Percentiles rank a stretch among this genome's conserved stretches.
These are phyloP conservation scores for Citrus sinensis DNA, from an alignment of 345 rosid species.

Conservation along the genomic window DVS_A1.0 CM039163.1:6451001-6451500, in stretches of 20 bases:
- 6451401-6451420: slow-evolving; percentile 77
- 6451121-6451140: slow-evolving; percentile 70
- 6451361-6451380: slow-evolving; percentile 81
- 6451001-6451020: slow-evolving; percentile 61
- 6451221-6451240: slow-evolving; percentile 61
- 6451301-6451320: slow-evolving; percentile 25
- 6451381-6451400: slow-evolving; percentile 80
- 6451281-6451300: slow-evolving; percentile 44
- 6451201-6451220: slow-evolving; percentile 55
- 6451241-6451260: slow-evolving; percentile 68
- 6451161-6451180: slow-evolving; percentile 47
- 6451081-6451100: slow-evolving; percentile 46
- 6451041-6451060: slow-evolving; percentile 57
- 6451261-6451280: slow-evolving; percentile 80
- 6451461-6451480: slow-evolving; percentile 75
- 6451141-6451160: slow-evolving; percentile 57
- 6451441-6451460: slow-evolving; percentile 41
- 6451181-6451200: slow-evolving; percentile 80
- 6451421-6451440: slow-evolving; percentile 56
- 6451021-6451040: slow-evolving; percentile 77
- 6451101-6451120: slow-evolving; percentile 72
- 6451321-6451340: slow-evolving; percentile 42
- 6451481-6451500: slow-evolving; percentile 68
- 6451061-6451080: slow-evolving; percentile 64
- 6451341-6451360: slow-evolving; percentile 73